Conservation (phyloP, 2,329 filamentous ascomycete species). For the Aspergillus floridensis region DNA sequence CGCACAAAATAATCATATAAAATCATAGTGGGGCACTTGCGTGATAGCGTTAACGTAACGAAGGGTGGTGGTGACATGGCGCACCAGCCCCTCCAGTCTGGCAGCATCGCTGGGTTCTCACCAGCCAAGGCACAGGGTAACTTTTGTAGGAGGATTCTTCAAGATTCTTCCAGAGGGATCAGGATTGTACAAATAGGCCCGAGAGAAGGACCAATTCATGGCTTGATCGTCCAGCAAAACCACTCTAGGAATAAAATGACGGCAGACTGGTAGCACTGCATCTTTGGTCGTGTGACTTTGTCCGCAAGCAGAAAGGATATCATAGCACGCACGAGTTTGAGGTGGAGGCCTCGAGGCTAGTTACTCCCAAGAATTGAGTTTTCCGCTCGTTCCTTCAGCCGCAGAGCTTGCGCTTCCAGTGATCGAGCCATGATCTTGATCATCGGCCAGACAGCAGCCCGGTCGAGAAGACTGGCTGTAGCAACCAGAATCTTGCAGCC, state of each 20-base stretch:
- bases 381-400: constrained; percentile 60
- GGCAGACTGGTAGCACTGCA: too few relatives aligned
- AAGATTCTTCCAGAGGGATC: too few relatives aligned
- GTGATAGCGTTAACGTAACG: neutral
- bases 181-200: neutral
- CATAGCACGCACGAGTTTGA: neutral
- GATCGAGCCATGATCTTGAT: constrained; percentile 68
- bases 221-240: too few relatives aligned
- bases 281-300: neutral
- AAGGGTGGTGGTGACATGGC: neutral
- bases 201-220: neutral
- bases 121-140: neutral
- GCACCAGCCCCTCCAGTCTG: neutral
- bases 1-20: constrained; percentile 1
- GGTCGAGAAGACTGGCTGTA: constrained; percentile 82
- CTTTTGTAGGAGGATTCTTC: neutral
- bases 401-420: constrained; percentile 61
- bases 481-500: constrained; percentile 80
- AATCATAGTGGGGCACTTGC: constrained; percentile 5
- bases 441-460: constrained; percentile 86
- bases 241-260: too few relatives aligned
- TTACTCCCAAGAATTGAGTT: constrained; percentile 31
- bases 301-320: neutral
- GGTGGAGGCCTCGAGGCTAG: neutral
- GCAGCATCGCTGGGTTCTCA: neutral